A percentile compares a stretch with the other conserved stretches of the same genome.
These are phyloP conservation scores for Fusarium sarcochroum DNA, from an alignment of 2,329 filamentous ascomycete species.

Conservation along the genomic window DNA sequence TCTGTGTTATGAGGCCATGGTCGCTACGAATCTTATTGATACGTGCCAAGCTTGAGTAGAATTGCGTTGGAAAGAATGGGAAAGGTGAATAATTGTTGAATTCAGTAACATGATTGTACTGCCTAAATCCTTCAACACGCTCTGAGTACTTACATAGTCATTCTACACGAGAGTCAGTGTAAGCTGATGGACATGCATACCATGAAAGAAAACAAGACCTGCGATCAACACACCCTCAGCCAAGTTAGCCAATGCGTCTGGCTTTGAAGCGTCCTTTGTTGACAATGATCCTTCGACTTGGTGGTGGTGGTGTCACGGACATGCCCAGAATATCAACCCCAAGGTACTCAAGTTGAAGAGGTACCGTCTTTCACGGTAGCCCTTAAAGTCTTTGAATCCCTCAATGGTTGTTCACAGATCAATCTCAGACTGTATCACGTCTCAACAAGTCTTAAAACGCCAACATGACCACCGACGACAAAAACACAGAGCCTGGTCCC, in stretches of 20 bases:
- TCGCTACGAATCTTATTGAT: no score
- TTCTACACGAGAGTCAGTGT: no score
- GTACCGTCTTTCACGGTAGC: background rate
- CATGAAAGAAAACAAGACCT: background rate
- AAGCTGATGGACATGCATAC: background rate
- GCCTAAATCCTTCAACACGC: no score
- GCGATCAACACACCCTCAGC: background rate
- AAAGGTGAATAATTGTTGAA: no score
- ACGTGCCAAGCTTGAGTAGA: no score
- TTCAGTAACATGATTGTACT: no score
- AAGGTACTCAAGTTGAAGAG: background rate
- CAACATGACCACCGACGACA: constrained; percentile 1
- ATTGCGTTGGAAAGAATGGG: no score
- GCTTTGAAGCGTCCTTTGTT: constrained; percentile 1
- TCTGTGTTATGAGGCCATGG: background rate
- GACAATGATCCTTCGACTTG: background rate
- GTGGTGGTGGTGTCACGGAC: constrained; percentile 1
- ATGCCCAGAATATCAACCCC: background rate
- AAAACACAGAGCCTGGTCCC: background rate
- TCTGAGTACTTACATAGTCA: no score
- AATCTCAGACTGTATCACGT: background rate
- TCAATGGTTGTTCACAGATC: background rate
- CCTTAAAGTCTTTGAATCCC: constrained; percentile 1
- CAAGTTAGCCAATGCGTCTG: background rate
- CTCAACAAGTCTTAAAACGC: background rate